These are phyloP conservation scores for Xylaria arbuscula DNA, from an alignment of 2,329 filamentous ascomycete genomes.

Conservation along the genomic window DNA sequence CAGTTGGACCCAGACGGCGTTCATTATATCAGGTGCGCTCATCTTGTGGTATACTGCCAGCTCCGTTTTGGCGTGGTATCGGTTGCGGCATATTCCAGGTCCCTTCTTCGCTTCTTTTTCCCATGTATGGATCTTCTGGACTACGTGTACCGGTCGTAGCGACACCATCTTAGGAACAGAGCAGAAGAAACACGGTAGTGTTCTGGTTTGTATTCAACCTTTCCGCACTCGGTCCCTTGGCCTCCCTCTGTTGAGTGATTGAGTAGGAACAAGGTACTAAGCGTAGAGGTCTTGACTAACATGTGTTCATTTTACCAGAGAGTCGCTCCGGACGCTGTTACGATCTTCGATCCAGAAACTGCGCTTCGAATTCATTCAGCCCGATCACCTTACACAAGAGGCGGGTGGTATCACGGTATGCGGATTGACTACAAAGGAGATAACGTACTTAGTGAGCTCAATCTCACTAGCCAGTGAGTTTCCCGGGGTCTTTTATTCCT, in stretches of 20 bases:
- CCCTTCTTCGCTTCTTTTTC: conserved; percentile 45
- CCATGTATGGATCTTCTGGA: conserved; percentile 41
- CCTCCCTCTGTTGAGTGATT: not conserved
- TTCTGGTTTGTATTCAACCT: conserved; percentile 24
- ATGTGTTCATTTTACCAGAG: conserved; percentile 17
- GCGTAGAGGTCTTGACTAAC: not conserved
- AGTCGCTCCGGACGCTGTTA: conserved; percentile 44
- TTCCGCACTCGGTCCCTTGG: not conserved
- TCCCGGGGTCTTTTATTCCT: too few relatives aligned
- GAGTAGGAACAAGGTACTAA: not conserved
- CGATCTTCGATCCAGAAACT: conserved; percentile 43
- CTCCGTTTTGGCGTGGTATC: conserved; percentile 40
- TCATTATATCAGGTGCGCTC: not conserved
- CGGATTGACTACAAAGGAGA: conserved; percentile 44
- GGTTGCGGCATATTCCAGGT: conserved; percentile 45
- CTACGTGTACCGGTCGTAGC: conserved; percentile 33
- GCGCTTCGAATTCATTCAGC: conserved; percentile 43
- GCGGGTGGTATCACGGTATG: conserved; percentile 42
- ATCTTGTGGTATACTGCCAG: conserved; percentile 35
- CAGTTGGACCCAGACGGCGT: not conserved
- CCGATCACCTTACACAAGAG: conserved; percentile 43
- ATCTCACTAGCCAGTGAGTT: conserved; percentile 36
- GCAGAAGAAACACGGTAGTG: conserved; percentile 43
- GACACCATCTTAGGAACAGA: conserved; percentile 33
- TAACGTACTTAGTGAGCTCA: conserved; percentile 40